Conservation (phyloP, 1,284 basidiomycete genomes). For the Ganoderma multipileum region DNA sequence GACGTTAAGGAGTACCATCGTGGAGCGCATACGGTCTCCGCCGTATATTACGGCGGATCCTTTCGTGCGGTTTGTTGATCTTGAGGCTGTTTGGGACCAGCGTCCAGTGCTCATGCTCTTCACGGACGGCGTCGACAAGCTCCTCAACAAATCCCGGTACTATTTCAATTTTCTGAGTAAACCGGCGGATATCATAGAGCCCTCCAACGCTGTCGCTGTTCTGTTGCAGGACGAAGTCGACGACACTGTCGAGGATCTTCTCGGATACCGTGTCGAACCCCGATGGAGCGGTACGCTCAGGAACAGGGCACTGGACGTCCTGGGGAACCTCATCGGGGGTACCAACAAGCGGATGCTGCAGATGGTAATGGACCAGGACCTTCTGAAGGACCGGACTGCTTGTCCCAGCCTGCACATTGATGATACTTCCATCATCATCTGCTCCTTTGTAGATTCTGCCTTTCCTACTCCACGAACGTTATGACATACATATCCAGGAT, state of each 20-base stretch:
- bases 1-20: not conserved
- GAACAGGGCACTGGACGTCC: conserved; percentile 22
- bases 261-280: conserved; percentile 13
- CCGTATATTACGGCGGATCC: conserved; percentile 21
- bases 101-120: conserved; percentile 18
- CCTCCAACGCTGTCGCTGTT: conserved; percentile 12
- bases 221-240: conserved; percentile 18
- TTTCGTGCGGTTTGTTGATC: conserved; percentile 19
- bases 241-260: conserved; percentile 9
- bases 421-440: conserved; percentile 21
- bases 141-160: conserved; percentile 13
- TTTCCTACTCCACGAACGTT: not conserved
- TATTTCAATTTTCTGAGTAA: conserved; percentile 5
- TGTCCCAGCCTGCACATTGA: conserved; percentile 20
- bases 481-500: not conserved
- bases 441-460: conserved; percentile 5
- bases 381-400: conserved; percentile 4
- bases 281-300: conserved; percentile 17
- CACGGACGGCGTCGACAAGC: conserved; percentile 22
- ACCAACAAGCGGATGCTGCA: conserved; percentile 13
- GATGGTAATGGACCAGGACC: conserved; percentile 14
- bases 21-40: conserved; percentile 12
- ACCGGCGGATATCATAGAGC: conserved; percentile 5
- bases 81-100: conserved; percentile 11
- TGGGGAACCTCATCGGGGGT: conserved; percentile 25